Percentiles rank a stretch among this genome's conserved stretches.
These are phyloP conservation scores for Ulmus americana DNA, from an alignment of 331 rosid species.

Conservation along the genomic window DNA sequence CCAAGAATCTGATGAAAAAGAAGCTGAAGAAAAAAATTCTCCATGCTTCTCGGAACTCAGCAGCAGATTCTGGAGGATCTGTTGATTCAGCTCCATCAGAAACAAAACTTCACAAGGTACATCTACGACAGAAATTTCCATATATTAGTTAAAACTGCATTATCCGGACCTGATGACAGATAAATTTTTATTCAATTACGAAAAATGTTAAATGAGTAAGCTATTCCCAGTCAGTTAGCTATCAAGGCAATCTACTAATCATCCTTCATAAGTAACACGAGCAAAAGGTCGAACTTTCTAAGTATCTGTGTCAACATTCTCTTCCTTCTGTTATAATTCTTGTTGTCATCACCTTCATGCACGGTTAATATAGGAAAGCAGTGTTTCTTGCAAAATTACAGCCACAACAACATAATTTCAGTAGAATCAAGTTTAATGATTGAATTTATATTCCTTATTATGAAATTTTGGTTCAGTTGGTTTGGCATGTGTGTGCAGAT, in stretches of 20 bases:
- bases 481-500: slow-evolving; percentile 46
- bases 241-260: too few relatives aligned
- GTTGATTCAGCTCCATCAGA: slow-evolving; percentile 65
- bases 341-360: background rate
- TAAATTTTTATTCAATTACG: background rate
- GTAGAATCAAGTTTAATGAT: background rate
- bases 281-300: too few relatives aligned
- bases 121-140: background rate
- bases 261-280: too few relatives aligned
- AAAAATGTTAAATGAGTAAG: too few relatives aligned
- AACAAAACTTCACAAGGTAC: slow-evolving; percentile 84
- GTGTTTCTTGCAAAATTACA: background rate
- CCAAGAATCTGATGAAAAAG: slow-evolving; percentile 66
- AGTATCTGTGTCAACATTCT: too few relatives aligned
- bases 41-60: slow-evolving; percentile 56
- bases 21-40: slow-evolving; percentile 66
- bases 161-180: background rate
- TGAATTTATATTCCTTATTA: background rate
- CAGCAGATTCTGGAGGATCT: slow-evolving; percentile 32
- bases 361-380: background rate
- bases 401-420: background rate
- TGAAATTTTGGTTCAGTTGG: slow-evolving; percentile 12
- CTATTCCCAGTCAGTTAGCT: too few relatives aligned
- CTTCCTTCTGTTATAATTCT: background rate
- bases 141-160: background rate